phyloP scores from a whole-genome alignment of 2,329 filamentous ascomycete genomes.

The Daldinia sp. region DNA sequence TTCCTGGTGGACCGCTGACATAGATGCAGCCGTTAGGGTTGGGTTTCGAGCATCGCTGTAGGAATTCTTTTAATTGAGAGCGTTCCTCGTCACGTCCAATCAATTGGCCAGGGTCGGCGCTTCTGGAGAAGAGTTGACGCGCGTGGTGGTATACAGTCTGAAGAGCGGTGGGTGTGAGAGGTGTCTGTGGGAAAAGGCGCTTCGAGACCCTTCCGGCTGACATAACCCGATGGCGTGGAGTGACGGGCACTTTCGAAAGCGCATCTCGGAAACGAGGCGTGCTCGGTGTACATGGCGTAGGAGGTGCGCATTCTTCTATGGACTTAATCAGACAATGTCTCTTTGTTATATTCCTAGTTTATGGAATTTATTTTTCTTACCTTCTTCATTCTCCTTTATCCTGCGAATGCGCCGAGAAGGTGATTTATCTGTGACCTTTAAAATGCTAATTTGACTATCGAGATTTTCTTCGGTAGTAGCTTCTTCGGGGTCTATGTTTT shows the following conservation, averaged over 20 bases:
- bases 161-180: constrained; percentile 73
- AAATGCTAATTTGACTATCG: constrained; percentile 59
- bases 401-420: constrained; percentile 39
- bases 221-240: constrained; percentile 86
- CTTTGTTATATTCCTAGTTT: constrained; percentile 8
- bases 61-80: constrained; percentile 75
- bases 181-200: constrained; percentile 82
- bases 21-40: constrained; percentile 85
- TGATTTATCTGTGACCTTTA: constrained; percentile 54
- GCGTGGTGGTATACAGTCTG: constrained; percentile 88
- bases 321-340: constrained; percentile 31
- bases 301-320: constrained; percentile 59
- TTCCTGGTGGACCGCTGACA: constrained; percentile 94
- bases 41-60: constrained; percentile 71
- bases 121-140: constrained; percentile 86
- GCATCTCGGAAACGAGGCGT: constrained; percentile 86
- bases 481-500: constrained; percentile 73
- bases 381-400: constrained; percentile 37
- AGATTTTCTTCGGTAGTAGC: constrained; percentile 53
- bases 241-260: constrained; percentile 76
- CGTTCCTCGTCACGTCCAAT: constrained; percentile 80
- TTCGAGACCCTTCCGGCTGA: constrained; percentile 80
- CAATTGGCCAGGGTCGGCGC: constrained; percentile 78
- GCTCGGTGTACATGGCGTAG: constrained; percentile 76
- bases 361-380: constrained; percentile 26